Evolutionary conservation across 2,329 filamentous ascomycete genomes (phyloP).

Genomic region (Penicillium sp.): DNA sequence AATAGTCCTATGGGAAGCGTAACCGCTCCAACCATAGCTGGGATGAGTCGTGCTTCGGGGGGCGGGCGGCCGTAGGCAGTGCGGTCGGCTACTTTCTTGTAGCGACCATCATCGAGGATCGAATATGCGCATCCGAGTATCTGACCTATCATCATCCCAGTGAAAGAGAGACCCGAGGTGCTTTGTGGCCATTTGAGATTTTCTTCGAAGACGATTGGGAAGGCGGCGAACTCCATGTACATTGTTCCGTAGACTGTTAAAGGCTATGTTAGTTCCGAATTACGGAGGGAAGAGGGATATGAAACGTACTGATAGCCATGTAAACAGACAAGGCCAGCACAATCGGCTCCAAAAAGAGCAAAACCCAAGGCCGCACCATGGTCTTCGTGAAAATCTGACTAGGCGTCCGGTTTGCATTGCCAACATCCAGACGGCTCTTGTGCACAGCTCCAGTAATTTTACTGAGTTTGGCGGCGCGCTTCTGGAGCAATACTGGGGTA

Average conservation of each 20-base stretch:
- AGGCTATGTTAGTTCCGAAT: neutral
- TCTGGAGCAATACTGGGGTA: conserved; percentile 46
- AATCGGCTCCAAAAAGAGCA: conserved; percentile 48
- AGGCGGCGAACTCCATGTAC: conserved; percentile 49
- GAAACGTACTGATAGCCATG: conserved; percentile 32
- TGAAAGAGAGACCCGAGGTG: conserved; percentile 44
- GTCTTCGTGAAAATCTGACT: conserved; percentile 39
- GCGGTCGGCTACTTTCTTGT: neutral
- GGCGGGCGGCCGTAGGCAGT: conserved; percentile 1
- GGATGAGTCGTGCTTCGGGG: conserved; percentile 14
- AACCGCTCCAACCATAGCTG: conserved; percentile 15
- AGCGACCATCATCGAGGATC: conserved; percentile 28
- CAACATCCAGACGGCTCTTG: conserved; percentile 20
- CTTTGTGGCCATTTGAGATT: conserved; percentile 43
- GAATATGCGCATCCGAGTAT: conserved; percentile 35
- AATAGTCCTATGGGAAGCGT: conserved; percentile 18
- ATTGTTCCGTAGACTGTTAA: conserved; percentile 45
- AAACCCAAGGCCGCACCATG: conserved; percentile 43
- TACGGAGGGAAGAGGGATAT: neutral
- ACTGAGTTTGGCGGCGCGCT: conserved; percentile 43
- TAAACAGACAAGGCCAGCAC: conserved; percentile 45
- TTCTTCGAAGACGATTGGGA: conserved; percentile 47
- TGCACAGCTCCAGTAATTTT: conserved; percentile 47
- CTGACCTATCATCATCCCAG: conserved; percentile 42
- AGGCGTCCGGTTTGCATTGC: conserved; percentile 12